These are phyloP conservation scores for Starmerella powellii DNA, from an alignment of 805 yeast genomes.

Conservation along the genomic window DNA sequence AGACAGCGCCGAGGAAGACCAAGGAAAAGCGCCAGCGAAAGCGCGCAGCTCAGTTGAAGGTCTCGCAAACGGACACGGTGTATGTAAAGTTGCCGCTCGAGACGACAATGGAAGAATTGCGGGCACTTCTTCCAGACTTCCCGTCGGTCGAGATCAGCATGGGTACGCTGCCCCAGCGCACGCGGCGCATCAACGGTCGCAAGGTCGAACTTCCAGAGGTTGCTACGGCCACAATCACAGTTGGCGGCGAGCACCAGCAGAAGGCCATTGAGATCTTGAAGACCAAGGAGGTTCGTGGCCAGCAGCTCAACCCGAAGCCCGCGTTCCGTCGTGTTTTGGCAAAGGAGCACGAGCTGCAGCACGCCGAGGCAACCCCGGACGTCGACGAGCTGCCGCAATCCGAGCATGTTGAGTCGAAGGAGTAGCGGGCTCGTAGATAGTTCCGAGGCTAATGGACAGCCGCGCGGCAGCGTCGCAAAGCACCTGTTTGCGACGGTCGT, in stretches of 20 bases:
- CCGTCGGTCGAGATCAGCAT: constrained; percentile 7
- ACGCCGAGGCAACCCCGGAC: neutral
- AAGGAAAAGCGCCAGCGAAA: neutral
- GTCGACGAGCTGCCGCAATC: constrained; percentile 2
- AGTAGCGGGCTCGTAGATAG: neutral
- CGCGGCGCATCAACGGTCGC: neutral
- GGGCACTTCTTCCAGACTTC: constrained; percentile 14
- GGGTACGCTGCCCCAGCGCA: constrained; percentile 5
- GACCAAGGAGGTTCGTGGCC: constrained; percentile 49
- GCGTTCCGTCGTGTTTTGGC: neutral
- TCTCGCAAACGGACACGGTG: constrained; percentile 11
- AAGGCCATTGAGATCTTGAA: constrained; percentile 61
- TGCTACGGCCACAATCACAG: constrained; percentile 44
- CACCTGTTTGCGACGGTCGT: too few species aligned
- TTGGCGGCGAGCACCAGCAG: constrained; percentile 48
- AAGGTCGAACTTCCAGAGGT: constrained; percentile 16
- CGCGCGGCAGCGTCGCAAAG: too few species aligned
- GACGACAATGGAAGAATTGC: constrained; percentile 11
- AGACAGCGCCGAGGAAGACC: neutral
- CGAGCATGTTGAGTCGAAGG: constrained; percentile 13
- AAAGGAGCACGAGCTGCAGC: constrained; percentile 1
- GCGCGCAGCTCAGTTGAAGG: constrained; percentile 25
- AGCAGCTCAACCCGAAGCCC: constrained; percentile 2
- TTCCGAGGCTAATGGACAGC: too few species aligned
- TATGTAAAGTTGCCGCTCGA: constrained; percentile 10